Percentiles rank a stretch among this genome's conserved stretches.
phyloP scores from a whole-genome alignment of 306 rosid genomes.

The Medicago lupulina region DNA sequence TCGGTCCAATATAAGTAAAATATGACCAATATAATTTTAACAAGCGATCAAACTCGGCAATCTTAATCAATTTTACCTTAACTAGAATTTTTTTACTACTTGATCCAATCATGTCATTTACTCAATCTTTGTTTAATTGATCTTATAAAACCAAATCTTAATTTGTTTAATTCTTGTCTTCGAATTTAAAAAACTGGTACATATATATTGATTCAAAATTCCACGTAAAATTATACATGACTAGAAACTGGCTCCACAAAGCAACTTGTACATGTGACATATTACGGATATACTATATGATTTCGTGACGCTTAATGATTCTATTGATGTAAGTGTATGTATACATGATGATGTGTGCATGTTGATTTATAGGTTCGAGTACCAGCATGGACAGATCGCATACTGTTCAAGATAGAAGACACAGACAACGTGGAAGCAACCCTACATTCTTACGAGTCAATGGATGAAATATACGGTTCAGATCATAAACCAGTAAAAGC shows the following conservation, averaged over 20 bases:
- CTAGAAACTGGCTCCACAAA: too few species aligned
- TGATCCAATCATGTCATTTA: too few species aligned
- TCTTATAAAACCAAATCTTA: too few species aligned
- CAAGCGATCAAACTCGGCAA: too few species aligned
- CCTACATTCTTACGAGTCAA: conserved; percentile 58
- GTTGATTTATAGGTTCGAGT: conserved; percentile 58
- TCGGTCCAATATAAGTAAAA: too few species aligned
- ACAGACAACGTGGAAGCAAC: conserved; percentile 51
- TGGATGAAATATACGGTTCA: conserved; percentile 63
- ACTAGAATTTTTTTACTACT: too few species aligned
- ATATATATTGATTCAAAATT: background rate
- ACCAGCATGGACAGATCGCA: conserved; percentile 80
- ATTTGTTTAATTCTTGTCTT: background rate
- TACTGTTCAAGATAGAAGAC: conserved; percentile 65
- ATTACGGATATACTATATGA: background rate
- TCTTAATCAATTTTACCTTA: too few species aligned
- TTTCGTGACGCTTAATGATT: background rate
- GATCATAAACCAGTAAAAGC: conserved; percentile 86
- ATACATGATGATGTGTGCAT: background rate
- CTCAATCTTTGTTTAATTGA: too few species aligned
- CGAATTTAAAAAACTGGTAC: background rate
- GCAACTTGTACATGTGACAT: background rate
- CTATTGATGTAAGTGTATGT: background rate
- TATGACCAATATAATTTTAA: too few species aligned
- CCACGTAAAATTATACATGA: background rate